Percentiles rank a stretch among this genome's conserved stretches.
Conservation (phyloP, 2,329 filamentous ascomycete genomes). For the Rugonectria rugulosa region DNA sequence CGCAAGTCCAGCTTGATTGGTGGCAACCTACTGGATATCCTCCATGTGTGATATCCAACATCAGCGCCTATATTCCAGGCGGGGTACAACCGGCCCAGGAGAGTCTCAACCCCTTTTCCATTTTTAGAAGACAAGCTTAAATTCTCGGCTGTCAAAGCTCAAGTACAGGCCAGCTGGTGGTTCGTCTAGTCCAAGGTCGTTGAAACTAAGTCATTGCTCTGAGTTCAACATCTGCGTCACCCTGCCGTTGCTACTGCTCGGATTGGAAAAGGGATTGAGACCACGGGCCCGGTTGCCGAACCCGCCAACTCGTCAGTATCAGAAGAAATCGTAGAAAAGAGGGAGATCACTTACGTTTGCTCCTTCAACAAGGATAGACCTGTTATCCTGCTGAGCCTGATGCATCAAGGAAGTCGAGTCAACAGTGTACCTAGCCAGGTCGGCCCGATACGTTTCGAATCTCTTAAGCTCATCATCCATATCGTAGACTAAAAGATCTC, state of each 20-base stretch:
- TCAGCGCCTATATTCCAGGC: background rate
- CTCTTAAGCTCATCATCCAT: constrained; percentile 72
- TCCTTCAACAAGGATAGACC: constrained; percentile 72
- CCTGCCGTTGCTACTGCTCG: background rate
- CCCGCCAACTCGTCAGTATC: constrained; percentile 42
- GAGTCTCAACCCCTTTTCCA: background rate
- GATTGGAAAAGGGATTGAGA: constrained; percentile 13
- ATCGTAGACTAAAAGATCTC: constrained; percentile 70
- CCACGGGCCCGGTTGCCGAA: constrained; percentile 19
- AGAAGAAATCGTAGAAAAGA: background rate
- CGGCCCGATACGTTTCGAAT: constrained; percentile 66
- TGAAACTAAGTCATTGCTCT: background rate
- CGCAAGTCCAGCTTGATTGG: background rate
- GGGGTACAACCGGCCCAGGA: background rate
- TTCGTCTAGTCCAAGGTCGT: background rate
- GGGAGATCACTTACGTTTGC: constrained; percentile 54
- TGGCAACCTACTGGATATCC: constrained; percentile 1
- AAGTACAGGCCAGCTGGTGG: background rate
- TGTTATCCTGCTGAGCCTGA: constrained; percentile 63
- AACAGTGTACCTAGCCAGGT: constrained; percentile 67
- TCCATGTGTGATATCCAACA: background rate
- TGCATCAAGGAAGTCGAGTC: constrained; percentile 72
- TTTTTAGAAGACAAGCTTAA: background rate
- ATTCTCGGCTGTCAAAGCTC: background rate
- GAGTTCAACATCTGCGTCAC: background rate